Base-by-base conservation (phyloP, 148 eudicot genomes). In the Spergularia bocconei region DNA sequence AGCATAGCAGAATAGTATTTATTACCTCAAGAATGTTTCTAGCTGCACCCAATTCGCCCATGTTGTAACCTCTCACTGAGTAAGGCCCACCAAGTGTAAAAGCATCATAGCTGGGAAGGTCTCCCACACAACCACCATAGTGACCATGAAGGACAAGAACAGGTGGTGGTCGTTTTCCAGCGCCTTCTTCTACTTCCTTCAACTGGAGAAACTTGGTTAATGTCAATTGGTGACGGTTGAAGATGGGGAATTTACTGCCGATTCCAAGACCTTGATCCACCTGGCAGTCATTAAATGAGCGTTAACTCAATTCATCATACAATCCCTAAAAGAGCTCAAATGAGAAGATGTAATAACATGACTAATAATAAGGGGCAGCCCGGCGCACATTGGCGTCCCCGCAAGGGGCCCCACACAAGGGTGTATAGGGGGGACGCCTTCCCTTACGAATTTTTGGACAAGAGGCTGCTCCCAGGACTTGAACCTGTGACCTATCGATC, bases 41-140 rank as follows among this genome's bases (percentile, higher is more conserved):
- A 50, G 99, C 99, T 68, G 99, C 99, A 82, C 98, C 99, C 52
- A 95, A 78, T 84, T 95, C 99, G 48, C 99, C 99, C 99, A 95
- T 92, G 88, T 90, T 92, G 79, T 95, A 95, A 79, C 99, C 99
- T 73, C 99, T 85, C n/a, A 95, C 99, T 13, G 99, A 95, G 69
- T 95, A 95, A 57, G 99, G 99, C 12, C 99, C 99, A 13, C 99
- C 99, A 36, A 95, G 92, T 50, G 96, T 88, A 56, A 95, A 95
- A 58, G 99, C 97, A 81, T 95, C 98, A 77, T 95, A 92, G 75
- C 96, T 92, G 14, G 99, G 99, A 75, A 95, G 97, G 74, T 95
- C 99, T 41, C 99, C 99, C 61, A 95, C 88, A 83, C 99, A 95
- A 59, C 99, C 99, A 60, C 99, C 98, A 80, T 95, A 92, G 74